phyloP scores from a whole-genome alignment of 192 early-diverging fungal genomes.

The Geosiphon pyriformis region DNA sequence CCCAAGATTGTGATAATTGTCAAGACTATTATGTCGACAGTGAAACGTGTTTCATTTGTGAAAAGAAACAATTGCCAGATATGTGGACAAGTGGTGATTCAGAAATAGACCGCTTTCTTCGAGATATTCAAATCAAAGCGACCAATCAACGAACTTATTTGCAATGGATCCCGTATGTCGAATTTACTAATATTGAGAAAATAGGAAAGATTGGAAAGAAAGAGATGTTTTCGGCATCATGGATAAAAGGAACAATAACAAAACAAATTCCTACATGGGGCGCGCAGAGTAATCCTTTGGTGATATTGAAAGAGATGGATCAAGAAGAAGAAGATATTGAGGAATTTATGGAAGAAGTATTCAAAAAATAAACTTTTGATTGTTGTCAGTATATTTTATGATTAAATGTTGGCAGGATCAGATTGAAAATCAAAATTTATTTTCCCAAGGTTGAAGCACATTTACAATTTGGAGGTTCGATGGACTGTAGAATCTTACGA shows the following conservation, averaged over 20 bases:
- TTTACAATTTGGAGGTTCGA: neutral
- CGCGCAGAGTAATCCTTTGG: neutral
- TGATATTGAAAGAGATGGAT: neutral
- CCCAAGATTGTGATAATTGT: neutral
- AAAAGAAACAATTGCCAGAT: neutral
- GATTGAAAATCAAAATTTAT: neutral
- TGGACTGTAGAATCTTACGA: neutral
- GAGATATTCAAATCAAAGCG: neutral
- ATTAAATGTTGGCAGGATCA: too few relatives aligned
- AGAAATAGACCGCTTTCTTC: neutral
- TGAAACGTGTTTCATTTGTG: neutral
- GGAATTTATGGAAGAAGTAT: neutral
- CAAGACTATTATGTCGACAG: neutral
- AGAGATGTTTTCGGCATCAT: neutral
- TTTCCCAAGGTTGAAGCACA: neutral
- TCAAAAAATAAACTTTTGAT: neutral
- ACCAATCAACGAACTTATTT: neutral
- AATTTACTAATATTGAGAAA: neutral
- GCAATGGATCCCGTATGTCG: neutral
- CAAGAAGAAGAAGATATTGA: neutral
- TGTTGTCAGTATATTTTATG: neutral
- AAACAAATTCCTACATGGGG: neutral
- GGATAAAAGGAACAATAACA: neutral
- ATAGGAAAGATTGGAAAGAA: neutral
- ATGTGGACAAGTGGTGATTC: neutral